Evolutionary conservation across 306 rosid genomes (phyloP), one percentile per base, ranked within the genome.

Genomic region (Ormosia emarginata): DNA sequence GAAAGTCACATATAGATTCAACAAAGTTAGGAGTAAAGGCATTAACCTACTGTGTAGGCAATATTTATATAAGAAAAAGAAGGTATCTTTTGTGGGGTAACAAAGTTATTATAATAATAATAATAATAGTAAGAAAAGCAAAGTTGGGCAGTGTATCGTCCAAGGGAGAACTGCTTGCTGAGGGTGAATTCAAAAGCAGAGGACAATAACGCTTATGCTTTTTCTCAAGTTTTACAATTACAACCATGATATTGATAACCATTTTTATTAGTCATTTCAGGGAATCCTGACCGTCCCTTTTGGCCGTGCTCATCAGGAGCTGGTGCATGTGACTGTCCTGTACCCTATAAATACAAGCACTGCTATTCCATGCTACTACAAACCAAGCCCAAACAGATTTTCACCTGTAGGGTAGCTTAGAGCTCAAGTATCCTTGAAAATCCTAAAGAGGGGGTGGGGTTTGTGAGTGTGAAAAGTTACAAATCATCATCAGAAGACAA

Each of bases 231-330:
- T 83, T 85, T 70, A 84, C 78, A 44, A 39, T 85, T 70, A 84
- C 78, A 44, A 39, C 84, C 90, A 58, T 73, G 37, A 44, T 71
- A 50, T 12, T 10, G 2, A 59, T 32, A 10, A 15, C 79, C 65
- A 53, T 41, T 83, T 84, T 57, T 77, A 37, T 52, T 44, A 12
- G 86, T 86, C 88, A 80, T 75, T 6, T 90, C 86, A 79, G 14
- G 68, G 67, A 70, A 88, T 87, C 95, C 62, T 44, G 29, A 76
- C 92, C 94, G 55, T 85, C 86, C 92, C 79, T 81, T 82, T 84
- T 85, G 30, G 74, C 41, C 39, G 53, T 5, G 74, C 30, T 66
- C 55, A 53, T 64, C 32, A 5, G 56, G 13, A 59, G 14, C 46
- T 61, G 11, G 61, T 46, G 77, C 67, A 52, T 70, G 73, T 75